Base-by-base conservation (phyloP, 2,329 filamentous ascomycete genomes). In the Zymoseptoria passerinii region DNA sequence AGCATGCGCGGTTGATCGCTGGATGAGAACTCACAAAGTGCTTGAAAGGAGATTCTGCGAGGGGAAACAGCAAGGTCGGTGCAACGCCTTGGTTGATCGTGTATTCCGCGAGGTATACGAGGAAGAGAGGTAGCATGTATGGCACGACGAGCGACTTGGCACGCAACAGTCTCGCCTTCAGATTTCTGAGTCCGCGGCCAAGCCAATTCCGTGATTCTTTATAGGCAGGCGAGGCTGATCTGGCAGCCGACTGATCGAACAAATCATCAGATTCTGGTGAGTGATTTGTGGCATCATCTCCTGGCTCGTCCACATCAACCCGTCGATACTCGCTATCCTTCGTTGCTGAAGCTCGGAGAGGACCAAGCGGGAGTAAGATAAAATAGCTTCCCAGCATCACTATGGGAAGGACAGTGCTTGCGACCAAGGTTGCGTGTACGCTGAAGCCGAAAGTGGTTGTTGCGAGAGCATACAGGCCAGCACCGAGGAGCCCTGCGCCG, bases 91-190 rank as follows among this genome's bases (percentile, higher is more conserved):
- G 92, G 76, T 97, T 97, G 74, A 97, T 96, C 57, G 89, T 95
- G 72, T 99, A 99, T 77, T 99, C 94, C 58, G 92, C 90, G 40
- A 97, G 83, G 72, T 96, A 99, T 28, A 99, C 94, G 16, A 97
- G 77, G 35, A 97, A 80, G 13, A 99, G 80, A 0, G 94, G 94
- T 3, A 95, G 80, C 91, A 99, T 97, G 72, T 86, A 87, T 8
- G 63, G 63, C 10, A 65, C 29, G 28, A 64, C 60, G 9, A 65
- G 57, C 9, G 58, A 50, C 29, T 55, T 61, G 9, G 63, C 60
- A 4, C 89, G 86, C n/a, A 76, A 76, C 35, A 97, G 73, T 9
- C 71, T 74, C 10, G 69, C 29, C 9, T 64, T 63, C 23, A 73
- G 58, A 53, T 61, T 58, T 27, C 53, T 50, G 9, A 64, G 44